Evolutionary conservation across 768 basidiomycete genomes (phyloP).

Genomic region (Serendipita sp.): DNA sequence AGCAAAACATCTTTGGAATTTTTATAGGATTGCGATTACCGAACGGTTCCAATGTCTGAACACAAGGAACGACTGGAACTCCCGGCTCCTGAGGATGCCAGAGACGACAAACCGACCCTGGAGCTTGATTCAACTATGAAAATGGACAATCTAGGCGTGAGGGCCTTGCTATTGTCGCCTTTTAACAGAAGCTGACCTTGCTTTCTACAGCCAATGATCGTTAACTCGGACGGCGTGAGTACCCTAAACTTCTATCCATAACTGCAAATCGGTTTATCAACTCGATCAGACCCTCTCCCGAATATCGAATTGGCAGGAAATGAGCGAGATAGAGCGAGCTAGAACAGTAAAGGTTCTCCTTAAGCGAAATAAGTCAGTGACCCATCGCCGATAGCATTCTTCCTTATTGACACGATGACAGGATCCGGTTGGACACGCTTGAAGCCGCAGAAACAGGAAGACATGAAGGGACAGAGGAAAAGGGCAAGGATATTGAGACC

Average conservation of each 20-base stretch:
- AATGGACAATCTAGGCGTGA: conserved; percentile 3
- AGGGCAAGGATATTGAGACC: too few relatives aligned
- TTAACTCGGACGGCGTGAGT: conserved; percentile 3
- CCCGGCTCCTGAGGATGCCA: not conserved
- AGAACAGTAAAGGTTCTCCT: not conserved
- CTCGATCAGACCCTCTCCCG: not conserved
- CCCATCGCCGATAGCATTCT: not conserved
- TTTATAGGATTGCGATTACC: too few relatives aligned
- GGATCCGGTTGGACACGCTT: not conserved
- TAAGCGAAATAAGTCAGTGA: not conserved
- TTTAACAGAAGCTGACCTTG: not conserved
- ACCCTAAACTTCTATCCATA: not conserved
- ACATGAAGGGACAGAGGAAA: too few relatives aligned
- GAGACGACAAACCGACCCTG: not conserved
- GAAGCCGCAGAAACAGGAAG: too few relatives aligned
- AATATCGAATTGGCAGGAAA: conserved; percentile 3
- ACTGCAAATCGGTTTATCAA: not conserved
- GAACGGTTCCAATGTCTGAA: not conserved
- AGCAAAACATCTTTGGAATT: too few relatives aligned
- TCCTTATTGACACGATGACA: not conserved
- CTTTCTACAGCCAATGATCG: not conserved
- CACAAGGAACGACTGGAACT: not conserved
- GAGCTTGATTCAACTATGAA: not conserved
- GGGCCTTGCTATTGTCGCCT: not conserved
- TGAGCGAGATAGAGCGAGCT: not conserved